A percentile compares a stretch with the other conserved stretches of the same genome.
Conservation (phyloP, 23 red algal species). For the Agarophyton chilense region DNA sequence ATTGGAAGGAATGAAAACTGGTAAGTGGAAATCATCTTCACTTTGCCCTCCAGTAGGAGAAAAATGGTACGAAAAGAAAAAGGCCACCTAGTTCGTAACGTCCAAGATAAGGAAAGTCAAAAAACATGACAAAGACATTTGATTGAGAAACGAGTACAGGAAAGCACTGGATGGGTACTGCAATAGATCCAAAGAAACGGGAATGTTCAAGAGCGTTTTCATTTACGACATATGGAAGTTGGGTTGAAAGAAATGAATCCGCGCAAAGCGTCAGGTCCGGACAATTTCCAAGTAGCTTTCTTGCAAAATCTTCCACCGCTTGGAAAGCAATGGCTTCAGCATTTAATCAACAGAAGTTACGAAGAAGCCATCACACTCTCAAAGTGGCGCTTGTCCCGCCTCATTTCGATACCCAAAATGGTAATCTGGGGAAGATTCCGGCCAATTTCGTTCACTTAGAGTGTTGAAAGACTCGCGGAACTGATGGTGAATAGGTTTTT, state of each 20-base stretch:
- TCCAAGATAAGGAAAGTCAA: not conserved
- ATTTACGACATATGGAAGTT: not conserved
- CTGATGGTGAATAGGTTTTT: not conserved
- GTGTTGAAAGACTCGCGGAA: not conserved
- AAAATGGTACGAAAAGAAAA: not conserved
- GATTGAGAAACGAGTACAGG: too few relatives aligned
- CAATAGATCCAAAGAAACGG: not conserved
- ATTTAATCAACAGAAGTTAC: too few relatives aligned
- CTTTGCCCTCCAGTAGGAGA: not conserved
- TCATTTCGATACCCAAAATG: not conserved
- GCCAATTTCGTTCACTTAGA: not conserved
- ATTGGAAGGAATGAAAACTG: not conserved
- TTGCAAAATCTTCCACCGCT: not conserved
- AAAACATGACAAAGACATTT: not conserved
- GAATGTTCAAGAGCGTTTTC: too few relatives aligned
- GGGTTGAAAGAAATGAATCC: not conserved
- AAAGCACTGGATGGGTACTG: not conserved
- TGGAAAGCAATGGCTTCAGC: not conserved
- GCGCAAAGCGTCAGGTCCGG: not conserved
- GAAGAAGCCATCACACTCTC: too few relatives aligned
- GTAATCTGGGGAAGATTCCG: not conserved
- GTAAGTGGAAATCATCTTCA: not conserved
- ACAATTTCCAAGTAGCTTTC: not conserved
- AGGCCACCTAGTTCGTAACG: not conserved
- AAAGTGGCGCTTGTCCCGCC: too few relatives aligned